Evolutionary conservation across 805 yeast genomes (phyloP).

Genomic region (Metschnikowia lachancei): DNA sequence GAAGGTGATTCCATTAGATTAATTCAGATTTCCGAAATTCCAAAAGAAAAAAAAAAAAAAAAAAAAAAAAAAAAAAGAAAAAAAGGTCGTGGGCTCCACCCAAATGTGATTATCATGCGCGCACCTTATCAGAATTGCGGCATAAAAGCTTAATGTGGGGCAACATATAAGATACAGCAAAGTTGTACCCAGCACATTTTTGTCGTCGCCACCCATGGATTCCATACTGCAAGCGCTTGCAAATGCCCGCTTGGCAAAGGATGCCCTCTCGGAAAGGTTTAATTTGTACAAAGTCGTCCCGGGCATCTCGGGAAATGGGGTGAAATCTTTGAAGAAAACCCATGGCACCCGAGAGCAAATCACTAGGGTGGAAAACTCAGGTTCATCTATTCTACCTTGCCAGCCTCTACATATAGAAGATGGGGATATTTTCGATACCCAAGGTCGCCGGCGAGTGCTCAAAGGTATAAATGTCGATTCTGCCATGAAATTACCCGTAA

Average conservation of each 20-base stretch:
- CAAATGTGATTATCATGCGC: neutral
- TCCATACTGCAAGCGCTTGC: conserved; percentile 8
- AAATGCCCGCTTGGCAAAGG: conserved; percentile 4
- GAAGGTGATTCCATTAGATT: no score
- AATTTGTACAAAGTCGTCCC: conserved; percentile 30
- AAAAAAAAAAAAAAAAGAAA: neutral
- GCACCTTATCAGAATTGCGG: conserved; percentile 1
- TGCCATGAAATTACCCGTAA: conserved; percentile 63
- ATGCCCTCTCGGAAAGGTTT: conserved; percentile 24
- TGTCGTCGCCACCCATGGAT: conserved; percentile 1
- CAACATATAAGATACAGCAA: no score
- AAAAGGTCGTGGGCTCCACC: no score
- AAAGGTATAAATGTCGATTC: conserved; percentile 84
- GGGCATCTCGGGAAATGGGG: conserved; percentile 26
- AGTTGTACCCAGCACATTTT: neutral
- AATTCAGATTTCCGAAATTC: no score
- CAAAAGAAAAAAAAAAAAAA: neutral
- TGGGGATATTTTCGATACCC: conserved; percentile 59
- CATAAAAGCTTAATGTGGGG: conserved; percentile 1
- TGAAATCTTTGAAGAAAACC: conserved; percentile 27
- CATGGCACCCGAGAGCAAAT: conserved; percentile 17
- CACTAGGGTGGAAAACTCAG: conserved; percentile 8
- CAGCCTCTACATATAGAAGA: conserved; percentile 35
- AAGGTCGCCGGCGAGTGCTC: conserved; percentile 59
- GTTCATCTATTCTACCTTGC: conserved; percentile 19